These are phyloP conservation scores for Biscogniauxia sp. DNA, from an alignment of 2,329 filamentous ascomycete genomes.

Conservation along the genomic window DNA sequence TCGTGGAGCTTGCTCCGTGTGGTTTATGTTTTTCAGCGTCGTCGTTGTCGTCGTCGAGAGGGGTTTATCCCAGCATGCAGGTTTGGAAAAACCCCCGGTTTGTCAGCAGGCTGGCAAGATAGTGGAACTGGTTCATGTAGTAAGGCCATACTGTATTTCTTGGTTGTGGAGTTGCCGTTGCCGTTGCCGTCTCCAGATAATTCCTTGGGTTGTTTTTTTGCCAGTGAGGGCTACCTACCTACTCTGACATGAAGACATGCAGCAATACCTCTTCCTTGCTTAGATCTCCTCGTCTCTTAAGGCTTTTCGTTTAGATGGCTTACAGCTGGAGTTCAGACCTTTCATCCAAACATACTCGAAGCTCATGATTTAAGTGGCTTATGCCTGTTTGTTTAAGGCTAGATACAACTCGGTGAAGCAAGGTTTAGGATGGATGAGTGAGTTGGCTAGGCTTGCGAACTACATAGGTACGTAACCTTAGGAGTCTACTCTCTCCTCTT, in stretches of 20 bases:
- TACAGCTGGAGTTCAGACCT: not conserved
- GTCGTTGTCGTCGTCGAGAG: not conserved
- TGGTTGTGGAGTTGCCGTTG: not conserved
- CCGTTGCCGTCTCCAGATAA: not conserved
- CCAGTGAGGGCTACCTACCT: not conserved
- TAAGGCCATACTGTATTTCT: not conserved
- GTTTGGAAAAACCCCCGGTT: not conserved
- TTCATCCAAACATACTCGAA: not conserved
- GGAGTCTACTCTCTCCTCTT: not conserved
- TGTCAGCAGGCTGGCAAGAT: not conserved
- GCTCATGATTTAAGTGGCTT: not conserved
- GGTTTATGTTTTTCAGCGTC: not conserved
- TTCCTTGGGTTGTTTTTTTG: not conserved
- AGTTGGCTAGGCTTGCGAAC: not conserved
- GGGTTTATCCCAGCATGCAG: not conserved
- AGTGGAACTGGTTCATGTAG: not conserved
- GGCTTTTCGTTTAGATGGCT: not conserved
- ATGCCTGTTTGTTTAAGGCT: not conserved
- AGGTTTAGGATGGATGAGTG: not conserved
- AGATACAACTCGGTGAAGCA: not conserved
- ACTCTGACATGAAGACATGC: not conserved
- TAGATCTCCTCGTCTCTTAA: not conserved
- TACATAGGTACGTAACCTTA: not conserved
- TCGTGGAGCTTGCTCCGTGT: not conserved
- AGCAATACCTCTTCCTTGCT: not conserved